Base-by-base conservation (phyloP, 192 early-diverging fungal species). In the Chytriomyces sp. region DNA sequence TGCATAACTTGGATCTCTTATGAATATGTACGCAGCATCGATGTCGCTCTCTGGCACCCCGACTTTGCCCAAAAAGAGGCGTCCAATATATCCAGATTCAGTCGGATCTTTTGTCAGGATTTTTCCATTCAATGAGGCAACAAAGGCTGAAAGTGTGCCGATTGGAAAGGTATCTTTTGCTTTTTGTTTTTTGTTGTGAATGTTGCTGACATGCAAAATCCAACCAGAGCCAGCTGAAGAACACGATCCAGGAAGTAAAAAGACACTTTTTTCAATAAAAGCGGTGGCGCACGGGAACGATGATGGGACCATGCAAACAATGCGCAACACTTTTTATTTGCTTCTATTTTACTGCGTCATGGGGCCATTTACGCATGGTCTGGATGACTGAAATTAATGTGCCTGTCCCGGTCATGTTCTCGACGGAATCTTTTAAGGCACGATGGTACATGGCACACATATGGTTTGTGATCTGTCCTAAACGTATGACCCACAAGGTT, bases 201-300 rank as follows among this genome's bases (percentile, higher is more conserved):
- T 35, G 35, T 35, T 35, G 35, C 35, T 35, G 10, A 18, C 6
- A 50, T 44, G 59, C 46, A 35, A 10, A 10, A 69, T 35, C 0
- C n/a, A 5, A 16, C 13, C 28, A 79, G 66, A 18, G n/a, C 5
- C 44, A 57, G 26, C 77, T 84, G 18, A 84, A 84, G 59, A 45
- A 50, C 11, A 45, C 80, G 24, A 67, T 84, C 20, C 80, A 82
- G 50, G 75, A 80, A 28, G 78, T 82, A 2, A 84, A 80, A 57
- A 84, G 69, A 45, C n/a, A 46, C 5, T 80, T 77, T 24, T 62
- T 70, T 80, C n/a, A 8, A 35, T 35, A 35, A 35, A 35, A 35
- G 35, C 35, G 35, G 35, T 35, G 35, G 35, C 3, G 35, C 35
- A 35, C 4, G 1, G 35, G 4, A 35, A 35, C 2, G 35, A 35